Evolutionary conservation across 2,329 filamentous ascomycete species (phyloP).

Genomic region (Xylaria arbuscula): DNA sequence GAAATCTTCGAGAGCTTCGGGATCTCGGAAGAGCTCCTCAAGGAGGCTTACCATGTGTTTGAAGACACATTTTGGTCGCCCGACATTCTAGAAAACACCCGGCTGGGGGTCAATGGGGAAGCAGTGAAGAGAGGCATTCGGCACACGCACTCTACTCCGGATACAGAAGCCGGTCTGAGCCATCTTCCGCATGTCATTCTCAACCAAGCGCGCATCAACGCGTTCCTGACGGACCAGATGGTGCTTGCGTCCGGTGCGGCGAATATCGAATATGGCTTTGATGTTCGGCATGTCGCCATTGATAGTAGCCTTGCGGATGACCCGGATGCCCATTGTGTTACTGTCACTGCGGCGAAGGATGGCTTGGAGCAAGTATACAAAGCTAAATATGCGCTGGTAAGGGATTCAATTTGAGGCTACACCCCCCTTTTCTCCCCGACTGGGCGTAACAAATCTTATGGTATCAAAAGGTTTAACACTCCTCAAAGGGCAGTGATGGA

Average conservation of each 20-base stretch:
- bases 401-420: constrained; percentile 37
- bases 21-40: constrained; percentile 64
- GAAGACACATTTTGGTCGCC: constrained; percentile 69
- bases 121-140: constrained; percentile 51
- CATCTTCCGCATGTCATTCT: constrained; percentile 67
- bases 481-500: constrained; percentile 56
- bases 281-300: constrained; percentile 62
- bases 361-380: constrained; percentile 55
- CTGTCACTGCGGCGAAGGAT: constrained; percentile 56
- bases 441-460: not conserved
- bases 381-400: constrained; percentile 64
- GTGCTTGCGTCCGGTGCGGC: constrained; percentile 52
- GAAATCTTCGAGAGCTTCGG: constrained; percentile 71
- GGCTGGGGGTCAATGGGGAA: not conserved
- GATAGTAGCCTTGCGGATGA: constrained; percentile 53
- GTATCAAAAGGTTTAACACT: constrained; percentile 12
- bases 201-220: constrained; percentile 67
- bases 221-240: constrained; percentile 65
- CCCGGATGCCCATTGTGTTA: constrained; percentile 56
- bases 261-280: constrained; percentile 65
- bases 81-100: constrained; percentile 13
- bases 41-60: constrained; percentile 67
- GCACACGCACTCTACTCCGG: constrained; percentile 61
- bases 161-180: constrained; percentile 64
- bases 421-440: not conserved